Conservation (phyloP, 441 rosid species). For the Manihot esculenta region DNA sequence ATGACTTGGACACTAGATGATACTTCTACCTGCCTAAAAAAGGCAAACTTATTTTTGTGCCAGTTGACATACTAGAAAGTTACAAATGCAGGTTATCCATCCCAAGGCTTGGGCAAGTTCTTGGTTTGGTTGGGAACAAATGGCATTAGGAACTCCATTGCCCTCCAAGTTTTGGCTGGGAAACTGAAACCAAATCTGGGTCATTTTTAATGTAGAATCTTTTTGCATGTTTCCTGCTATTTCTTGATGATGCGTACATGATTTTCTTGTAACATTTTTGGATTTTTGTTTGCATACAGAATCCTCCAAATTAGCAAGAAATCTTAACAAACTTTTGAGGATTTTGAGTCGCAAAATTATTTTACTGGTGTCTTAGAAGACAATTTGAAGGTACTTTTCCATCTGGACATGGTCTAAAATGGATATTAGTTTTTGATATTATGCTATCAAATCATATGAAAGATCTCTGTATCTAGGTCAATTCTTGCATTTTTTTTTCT, state of each 20-base stretch:
- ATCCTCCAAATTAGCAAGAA: conserved; percentile 99
- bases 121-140: conserved; percentile 98
- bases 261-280: conserved; percentile 10
- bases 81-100: conserved; percentile 70
- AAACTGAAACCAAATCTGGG: conserved; percentile 97
- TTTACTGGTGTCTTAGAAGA: conserved; percentile 94
- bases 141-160: conserved; percentile 97
- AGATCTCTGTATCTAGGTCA: not conserved
- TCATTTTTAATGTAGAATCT: conserved; percentile 63
- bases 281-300: conserved; percentile 43
- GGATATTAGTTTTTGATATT: not conserved
- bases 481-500: not conserved
- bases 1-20: not conserved
- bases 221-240: conserved; percentile 14
- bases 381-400: conserved; percentile 73
- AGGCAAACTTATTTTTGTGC: conserved; percentile 5
- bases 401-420: not conserved
- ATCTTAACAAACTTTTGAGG: conserved; percentile 94
- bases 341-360: conserved; percentile 92
- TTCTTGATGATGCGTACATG: conserved; percentile 4
- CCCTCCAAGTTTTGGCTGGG: conserved; percentile 91
- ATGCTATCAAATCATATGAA: not conserved
- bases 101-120: conserved; percentile 98
- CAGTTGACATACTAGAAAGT: conserved; percentile 17
- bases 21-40: not conserved